Conservation (phyloP, 2,329 filamentous ascomycete genomes). For the Elsinoe ampelina region DNA sequence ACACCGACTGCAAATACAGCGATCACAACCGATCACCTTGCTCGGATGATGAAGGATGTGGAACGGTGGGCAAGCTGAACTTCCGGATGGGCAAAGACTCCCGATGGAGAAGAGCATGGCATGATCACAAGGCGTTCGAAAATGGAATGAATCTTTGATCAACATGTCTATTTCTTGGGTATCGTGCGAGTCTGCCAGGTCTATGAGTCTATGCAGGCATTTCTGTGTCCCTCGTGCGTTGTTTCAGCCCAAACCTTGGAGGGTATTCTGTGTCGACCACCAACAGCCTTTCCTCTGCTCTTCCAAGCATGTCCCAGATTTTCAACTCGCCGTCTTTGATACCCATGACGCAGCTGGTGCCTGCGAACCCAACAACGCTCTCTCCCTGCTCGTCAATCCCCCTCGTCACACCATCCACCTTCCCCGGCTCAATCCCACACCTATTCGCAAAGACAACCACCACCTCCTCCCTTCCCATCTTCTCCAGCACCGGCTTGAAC, state of each 20-base stretch:
- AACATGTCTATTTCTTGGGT: not conserved
- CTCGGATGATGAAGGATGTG: not conserved
- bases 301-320: slow-evolving; percentile 61
- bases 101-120: slow-evolving; percentile 6
- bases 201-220: not conserved
- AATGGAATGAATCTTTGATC: slow-evolving; percentile 10
- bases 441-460: slow-evolving; percentile 65
- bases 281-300: slow-evolving; percentile 59
- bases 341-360: slow-evolving; percentile 62
- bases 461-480: slow-evolving; percentile 43
- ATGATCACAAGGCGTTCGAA: slow-evolving; percentile 9
- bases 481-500: slow-evolving; percentile 49
- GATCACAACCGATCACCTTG: not conserved
- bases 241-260: slow-evolving; percentile 18
- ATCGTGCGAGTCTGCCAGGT: not conserved
- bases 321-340: slow-evolving; percentile 56
- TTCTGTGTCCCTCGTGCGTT: not conserved
- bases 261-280: slow-evolving; percentile 51
- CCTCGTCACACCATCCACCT: slow-evolving; percentile 15
- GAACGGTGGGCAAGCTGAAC: not conserved
- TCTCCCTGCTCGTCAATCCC: slow-evolving; percentile 24
- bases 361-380: slow-evolving; percentile 49
- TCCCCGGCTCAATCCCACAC: slow-evolving; percentile 48
- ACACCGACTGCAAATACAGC: not conserved
- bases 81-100: not conserved